phyloP scores from a whole-genome alignment of 192 early-diverging fungal genomes.

The Globomyces pollinis-pini region DNA sequence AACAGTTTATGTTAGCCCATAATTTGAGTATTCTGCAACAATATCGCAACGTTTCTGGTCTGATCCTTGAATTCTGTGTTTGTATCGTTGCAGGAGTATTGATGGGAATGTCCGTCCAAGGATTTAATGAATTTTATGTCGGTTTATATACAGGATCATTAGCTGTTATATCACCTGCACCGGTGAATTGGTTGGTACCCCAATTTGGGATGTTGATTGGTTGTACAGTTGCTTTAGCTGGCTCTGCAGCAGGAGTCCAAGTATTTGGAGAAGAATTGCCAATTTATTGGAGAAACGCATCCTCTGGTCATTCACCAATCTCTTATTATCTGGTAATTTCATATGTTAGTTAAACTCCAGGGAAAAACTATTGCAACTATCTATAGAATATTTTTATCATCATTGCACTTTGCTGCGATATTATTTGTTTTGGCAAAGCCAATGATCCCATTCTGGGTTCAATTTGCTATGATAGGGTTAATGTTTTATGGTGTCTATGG shows the following conservation, averaged over 20 bases:
- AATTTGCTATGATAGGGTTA: conserved; percentile 14
- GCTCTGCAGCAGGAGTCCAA: conserved; percentile 20
- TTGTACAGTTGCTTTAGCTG: conserved; percentile 20
- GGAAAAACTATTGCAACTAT: conserved; percentile 12
- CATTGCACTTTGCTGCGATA: conserved; percentile 18
- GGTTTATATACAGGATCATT: conserved; percentile 14
- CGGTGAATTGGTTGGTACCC: conserved; percentile 12
- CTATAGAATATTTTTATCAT: conserved; percentile 11
- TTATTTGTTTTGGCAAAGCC: conserved; percentile 19
- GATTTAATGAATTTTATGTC: conserved; percentile 5
- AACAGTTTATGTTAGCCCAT: conserved; percentile 10
- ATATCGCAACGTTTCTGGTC: background rate
- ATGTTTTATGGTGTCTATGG: conserved; percentile 25
- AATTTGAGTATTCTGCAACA: conserved; percentile 11
- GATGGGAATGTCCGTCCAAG: conserved; percentile 2
- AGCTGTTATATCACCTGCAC: background rate
- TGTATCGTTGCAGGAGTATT: conserved; percentile 1
- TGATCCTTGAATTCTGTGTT: conserved; percentile 7
- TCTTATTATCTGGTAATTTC: conserved; percentile 18
- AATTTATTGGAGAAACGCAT: conserved; percentile 26
- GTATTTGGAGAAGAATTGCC: conserved; percentile 20
- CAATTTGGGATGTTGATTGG: conserved; percentile 15
- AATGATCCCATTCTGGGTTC: conserved; percentile 7
- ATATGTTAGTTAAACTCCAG: background rate
- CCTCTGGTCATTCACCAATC: conserved; percentile 18